Evolutionary conservation across 495 filamentous ascomycete genomes (phyloP).

Genomic region (Aspergillus ostianus): DNA sequence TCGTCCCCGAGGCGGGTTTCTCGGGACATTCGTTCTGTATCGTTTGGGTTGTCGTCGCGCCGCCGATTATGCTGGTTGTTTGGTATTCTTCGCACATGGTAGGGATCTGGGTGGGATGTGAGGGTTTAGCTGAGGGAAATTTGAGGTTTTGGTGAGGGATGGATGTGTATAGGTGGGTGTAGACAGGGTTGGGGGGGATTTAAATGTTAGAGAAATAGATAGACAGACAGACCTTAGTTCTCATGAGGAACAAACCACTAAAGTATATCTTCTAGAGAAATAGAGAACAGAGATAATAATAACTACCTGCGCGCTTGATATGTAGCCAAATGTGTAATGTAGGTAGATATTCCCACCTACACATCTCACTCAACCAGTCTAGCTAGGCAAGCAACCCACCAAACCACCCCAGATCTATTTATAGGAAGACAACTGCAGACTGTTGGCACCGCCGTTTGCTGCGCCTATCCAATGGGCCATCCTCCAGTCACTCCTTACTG

Average conservation of each 20-base stretch:
- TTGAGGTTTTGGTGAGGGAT: too few relatives aligned
- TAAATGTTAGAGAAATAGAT: too few relatives aligned
- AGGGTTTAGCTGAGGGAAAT: neutral
- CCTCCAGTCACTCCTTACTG: neutral
- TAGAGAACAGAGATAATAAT: too few relatives aligned
- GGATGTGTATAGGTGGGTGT: neutral
- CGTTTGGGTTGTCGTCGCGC: neutral
- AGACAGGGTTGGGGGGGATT: neutral
- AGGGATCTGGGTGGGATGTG: neutral
- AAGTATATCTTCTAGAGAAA: too few relatives aligned
- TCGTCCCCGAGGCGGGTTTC: neutral
- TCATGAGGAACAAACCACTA: too few relatives aligned
- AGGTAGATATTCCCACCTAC: too few relatives aligned
- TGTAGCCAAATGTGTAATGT: too few relatives aligned
- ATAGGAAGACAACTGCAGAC: neutral
- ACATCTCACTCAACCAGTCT: neutral
- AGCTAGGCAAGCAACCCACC: neutral
- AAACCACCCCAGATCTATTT: neutral
- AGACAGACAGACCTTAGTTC: neutral
- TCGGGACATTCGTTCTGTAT: neutral
- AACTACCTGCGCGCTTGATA: too few relatives aligned
- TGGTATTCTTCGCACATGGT: neutral
- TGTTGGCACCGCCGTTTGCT: neutral
- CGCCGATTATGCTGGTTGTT: neutral
- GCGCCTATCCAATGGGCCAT: neutral